Evolutionary conservation across 1,284 basidiomycete genomes (phyloP), one percentile per base, ranked within the genome.

Genomic region (Puccinia coronata): DNA sequence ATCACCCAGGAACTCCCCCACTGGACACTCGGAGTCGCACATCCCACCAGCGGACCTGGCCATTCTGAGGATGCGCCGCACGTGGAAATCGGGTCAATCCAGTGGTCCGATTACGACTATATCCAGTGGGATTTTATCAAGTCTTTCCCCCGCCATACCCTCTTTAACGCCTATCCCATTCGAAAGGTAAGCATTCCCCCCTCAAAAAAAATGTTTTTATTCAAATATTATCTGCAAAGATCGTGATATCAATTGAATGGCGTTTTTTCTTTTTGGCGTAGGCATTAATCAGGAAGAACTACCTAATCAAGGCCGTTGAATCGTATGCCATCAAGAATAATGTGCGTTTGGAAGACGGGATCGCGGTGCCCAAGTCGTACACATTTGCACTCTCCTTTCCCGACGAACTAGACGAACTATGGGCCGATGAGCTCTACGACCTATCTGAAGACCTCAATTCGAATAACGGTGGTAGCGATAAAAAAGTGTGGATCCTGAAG

Each of bases 351-450:
- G 1, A 53, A 12, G 14, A 51, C 2, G 41, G 25, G 25, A 47
- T 69, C 11, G 3, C 41, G 25, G 88, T 91, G 23, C 97, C 96
- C 5, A 88, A 87, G 83, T 96, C 95, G 8, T 98, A 92, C 90
- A 91, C 93, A 78, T 88, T 98, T 74, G 95, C 98, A 83, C 89
- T 98, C 39, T 92, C 93, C 39, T 96, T 93, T 85, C 92, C 92
- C 0, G 96, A 99, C 86, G 96, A 99, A 85, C 89, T 99, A 14
- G 95, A 98, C 84, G 97, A 98, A 86, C 88, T 96, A 85, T 93
- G 96, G 89, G 87, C 90, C 69, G 96, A 99, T 86, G 97, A 99
- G 82, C 89, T 99, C 36, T 99, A 92, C 88, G 95, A 98, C 79
- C 89, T 99, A 14, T 90, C 89, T 2, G 87, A 90, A 78, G 87